Percentiles rank a stretch among this genome's conserved stretches.
Conservation (phyloP, 352 stramenopile genomes). For the Elongisporangium anandrum region DNA sequence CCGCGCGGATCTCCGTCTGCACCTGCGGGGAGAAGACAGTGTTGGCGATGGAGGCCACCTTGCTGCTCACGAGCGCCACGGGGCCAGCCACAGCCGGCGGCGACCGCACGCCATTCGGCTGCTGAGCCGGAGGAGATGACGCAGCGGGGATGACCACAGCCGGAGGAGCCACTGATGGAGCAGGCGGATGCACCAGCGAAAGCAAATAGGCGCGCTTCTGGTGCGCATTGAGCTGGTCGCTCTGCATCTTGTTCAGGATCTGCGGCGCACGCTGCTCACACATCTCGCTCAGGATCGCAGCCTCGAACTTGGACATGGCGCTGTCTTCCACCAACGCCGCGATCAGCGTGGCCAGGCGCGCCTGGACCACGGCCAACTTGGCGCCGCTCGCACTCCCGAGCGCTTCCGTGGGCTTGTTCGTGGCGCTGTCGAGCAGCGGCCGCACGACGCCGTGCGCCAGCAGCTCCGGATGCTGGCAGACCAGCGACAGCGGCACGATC, state of each 20-base stretch:
- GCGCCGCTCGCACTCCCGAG: not conserved
- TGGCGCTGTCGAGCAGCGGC: not conserved
- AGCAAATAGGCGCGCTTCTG: constrained; percentile 55
- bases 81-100: constrained; percentile 17
- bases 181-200: constrained; percentile 10
- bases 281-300: constrained; percentile 33
- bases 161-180: constrained; percentile 1
- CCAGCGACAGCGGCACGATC: constrained; percentile 58
- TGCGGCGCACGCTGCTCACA: constrained; percentile 30
- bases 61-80: constrained; percentile 45
- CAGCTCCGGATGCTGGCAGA: constrained; percentile 42
- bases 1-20: constrained; percentile 38
- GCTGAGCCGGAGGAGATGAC: not conserved
- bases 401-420: not conserved
- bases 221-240: constrained; percentile 14
- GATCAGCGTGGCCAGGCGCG: constrained; percentile 28
- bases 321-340: constrained; percentile 33
- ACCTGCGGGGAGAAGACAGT: constrained; percentile 51
- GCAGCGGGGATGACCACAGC: not conserved
- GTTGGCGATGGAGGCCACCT: constrained; percentile 45
- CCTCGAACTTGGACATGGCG: constrained; percentile 38
- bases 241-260: constrained; percentile 30
- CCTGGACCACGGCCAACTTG: not conserved
- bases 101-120: not conserved
- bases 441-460: constrained; percentile 29